phyloP scores from a whole-genome alignment of 2,329 filamentous ascomycete species.

The Exophiala sideris region DNA sequence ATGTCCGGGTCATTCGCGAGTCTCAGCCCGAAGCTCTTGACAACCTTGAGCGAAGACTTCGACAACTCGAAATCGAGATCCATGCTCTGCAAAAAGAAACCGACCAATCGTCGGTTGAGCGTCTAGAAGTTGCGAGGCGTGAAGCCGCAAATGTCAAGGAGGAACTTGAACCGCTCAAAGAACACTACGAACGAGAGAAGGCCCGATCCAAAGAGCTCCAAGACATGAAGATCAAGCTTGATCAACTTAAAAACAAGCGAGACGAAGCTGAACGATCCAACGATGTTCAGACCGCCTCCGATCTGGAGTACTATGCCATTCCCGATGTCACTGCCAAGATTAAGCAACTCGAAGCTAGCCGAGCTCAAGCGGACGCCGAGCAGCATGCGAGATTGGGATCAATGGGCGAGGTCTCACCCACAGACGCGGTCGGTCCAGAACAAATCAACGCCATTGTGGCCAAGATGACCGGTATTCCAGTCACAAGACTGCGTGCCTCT shows the following conservation, averaged over 20 bases:
- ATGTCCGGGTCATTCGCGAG: conserved; percentile 91
- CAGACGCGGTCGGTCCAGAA: conserved; percentile 90
- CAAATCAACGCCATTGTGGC: conserved; percentile 99
- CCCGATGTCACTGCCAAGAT: conserved; percentile 84
- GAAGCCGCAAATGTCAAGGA: conserved; percentile 94
- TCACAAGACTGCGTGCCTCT: conserved; percentile 86
- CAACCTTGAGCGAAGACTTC: conserved; percentile 82
- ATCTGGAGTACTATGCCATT: conserved; percentile 95
- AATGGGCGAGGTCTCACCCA: conserved; percentile 70
- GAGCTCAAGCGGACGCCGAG: conserved; percentile 72
- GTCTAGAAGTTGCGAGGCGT: conserved; percentile 76
- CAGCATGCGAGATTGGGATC: conserved; percentile 54
- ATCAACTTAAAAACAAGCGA: conserved; percentile 83
- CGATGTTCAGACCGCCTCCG: conserved; percentile 82
- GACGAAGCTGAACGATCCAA: conserved; percentile 88
- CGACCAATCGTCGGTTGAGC: conserved; percentile 83
- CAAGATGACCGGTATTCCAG: conserved; percentile 96
- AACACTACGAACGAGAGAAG: conserved; percentile 95
- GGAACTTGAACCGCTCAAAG: conserved; percentile 82
- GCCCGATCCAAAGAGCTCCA: conserved; percentile 87
- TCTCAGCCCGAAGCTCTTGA: conserved; percentile 96
- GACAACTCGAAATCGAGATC: conserved; percentile 95
- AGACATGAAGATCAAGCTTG: conserved; percentile 90
- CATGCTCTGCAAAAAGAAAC: conserved; percentile 91
- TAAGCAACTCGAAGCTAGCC: conserved; percentile 74